phyloP scores from a whole-genome alignment of 2,329 filamentous ascomycete genomes.

The Clonostachys sp. region DNA sequence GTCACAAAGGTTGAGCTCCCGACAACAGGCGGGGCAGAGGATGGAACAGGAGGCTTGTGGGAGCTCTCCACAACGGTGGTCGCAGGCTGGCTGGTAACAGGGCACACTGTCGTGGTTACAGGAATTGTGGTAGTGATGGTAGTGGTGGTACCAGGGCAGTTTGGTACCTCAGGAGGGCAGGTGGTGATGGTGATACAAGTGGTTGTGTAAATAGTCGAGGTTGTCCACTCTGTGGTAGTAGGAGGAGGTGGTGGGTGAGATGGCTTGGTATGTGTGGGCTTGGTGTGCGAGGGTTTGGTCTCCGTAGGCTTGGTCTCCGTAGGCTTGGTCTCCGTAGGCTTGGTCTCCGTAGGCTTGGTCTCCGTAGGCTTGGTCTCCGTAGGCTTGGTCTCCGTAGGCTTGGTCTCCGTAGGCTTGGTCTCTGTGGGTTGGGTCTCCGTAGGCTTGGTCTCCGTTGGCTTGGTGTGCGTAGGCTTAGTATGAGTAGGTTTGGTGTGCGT shows the following conservation, averaged over 20 bases:
- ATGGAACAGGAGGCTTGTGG: background rate
- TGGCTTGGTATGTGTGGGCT: background rate
- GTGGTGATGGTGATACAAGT: slow-evolving; percentile 13
- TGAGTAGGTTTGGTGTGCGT: slow-evolving; percentile 1
- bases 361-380: background rate
- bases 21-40: background rate
- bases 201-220: slow-evolving; percentile 14
- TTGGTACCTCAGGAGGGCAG: slow-evolving; percentile 3
- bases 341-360: background rate
- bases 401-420: slow-evolving; percentile 14
- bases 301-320: slow-evolving; percentile 10
- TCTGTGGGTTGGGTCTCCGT: slow-evolving; percentile 9
- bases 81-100: slow-evolving; percentile 2
- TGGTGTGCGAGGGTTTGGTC: slow-evolving; percentile 7
- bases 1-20: background rate
- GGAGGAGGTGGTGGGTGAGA: background rate
- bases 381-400: background rate
- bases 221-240: slow-evolving; percentile 8
- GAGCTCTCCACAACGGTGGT: slow-evolving; percentile 2
- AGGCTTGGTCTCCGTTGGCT: slow-evolving; percentile 8
- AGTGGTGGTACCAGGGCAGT: slow-evolving; percentile 9
- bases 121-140: slow-evolving; percentile 7
- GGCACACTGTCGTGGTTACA: slow-evolving; percentile 6
- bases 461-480: slow-evolving; percentile 18
- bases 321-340: slow-evolving; percentile 1